Percentiles rank a stretch among this genome's conserved stretches.
Conservation (phyloP, 306 rosid genomes). For the Morella rubra region DNA sequence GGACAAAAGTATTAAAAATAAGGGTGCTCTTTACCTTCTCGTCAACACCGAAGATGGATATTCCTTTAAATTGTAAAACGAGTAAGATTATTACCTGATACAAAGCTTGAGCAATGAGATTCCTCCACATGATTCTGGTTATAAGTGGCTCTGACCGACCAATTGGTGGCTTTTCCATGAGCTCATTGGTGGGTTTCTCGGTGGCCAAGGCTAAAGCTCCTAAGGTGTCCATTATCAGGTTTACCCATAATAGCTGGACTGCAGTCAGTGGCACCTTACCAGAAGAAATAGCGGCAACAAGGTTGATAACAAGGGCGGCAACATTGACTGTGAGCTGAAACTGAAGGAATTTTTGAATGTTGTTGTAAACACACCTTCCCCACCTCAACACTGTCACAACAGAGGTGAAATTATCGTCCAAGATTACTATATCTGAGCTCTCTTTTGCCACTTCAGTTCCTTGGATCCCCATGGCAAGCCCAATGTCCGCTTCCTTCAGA, state of each 20-base stretch:
- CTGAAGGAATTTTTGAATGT: slow-evolving; percentile 32
- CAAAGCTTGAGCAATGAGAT: slow-evolving; percentile 29
- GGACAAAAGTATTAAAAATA: slow-evolving; percentile 77
- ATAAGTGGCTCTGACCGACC: slow-evolving; percentile 23
- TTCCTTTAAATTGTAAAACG: slow-evolving; percentile 26
- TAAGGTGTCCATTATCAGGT: slow-evolving; percentile 33
- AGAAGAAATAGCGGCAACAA: slow-evolving; percentile 23
- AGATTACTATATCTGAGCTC: slow-evolving; percentile 29
- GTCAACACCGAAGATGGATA: slow-evolving; percentile 43
- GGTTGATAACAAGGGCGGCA: slow-evolving; percentile 23
- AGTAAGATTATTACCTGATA: slow-evolving; percentile 26
- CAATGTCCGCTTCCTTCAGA: slow-evolving; percentile 82
- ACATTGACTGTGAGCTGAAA: slow-evolving; percentile 34
- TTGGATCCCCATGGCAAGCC: slow-evolving; percentile 83
- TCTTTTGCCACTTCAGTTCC: slow-evolving; percentile 38
- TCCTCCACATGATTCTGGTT: slow-evolving; percentile 34
- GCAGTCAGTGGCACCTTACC: slow-evolving; percentile 27
- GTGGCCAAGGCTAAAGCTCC: slow-evolving; percentile 39
- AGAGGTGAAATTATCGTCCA: slow-evolving; percentile 25
- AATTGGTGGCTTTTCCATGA: slow-evolving; percentile 16
- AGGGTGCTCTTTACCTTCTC: slow-evolving; percentile 61
- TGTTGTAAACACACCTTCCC: slow-evolving; percentile 3
- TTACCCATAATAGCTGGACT: slow-evolving; percentile 35
- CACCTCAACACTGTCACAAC: slow-evolving; percentile 26
- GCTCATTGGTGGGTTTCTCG: slow-evolving; percentile 23